Evolutionary conservation across 352 stramenopile genomes (phyloP), one percentile per base, ranked within the genome.

Genomic region (Blastocystis hominis): DNA sequence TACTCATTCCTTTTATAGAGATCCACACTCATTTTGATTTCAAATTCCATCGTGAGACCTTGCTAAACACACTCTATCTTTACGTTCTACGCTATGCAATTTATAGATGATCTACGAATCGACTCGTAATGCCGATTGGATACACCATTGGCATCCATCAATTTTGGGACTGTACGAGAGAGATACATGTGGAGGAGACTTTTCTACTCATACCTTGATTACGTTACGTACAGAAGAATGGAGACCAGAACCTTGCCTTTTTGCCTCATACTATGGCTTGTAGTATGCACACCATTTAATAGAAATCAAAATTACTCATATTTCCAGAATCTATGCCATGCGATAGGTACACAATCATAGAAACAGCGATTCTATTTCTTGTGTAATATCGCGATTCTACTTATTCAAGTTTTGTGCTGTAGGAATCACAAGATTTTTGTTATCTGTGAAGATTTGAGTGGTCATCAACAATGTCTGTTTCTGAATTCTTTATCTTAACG

Each of bases 401-500:
- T 59, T 59, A 59, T 59, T 59, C 0, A 13, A n/a, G 13, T 59
- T 59, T 59, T 59, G 50, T 59, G n/a, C n/a, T 59, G 50, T 59
- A 59, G n/a, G 50, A 20, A 59, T 59, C n/a, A 20, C 13, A 59
- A 59, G 50, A 59, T 59, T 59, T 59, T 13, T 59, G 50, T 59
- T 1, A 13, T 20, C n/a, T 2, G 13, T 59, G 50, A 59, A 20
- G 50, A 59, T 59, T 59, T 20, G 13, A 20, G 50, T 59, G 13
- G 10, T 20, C n/a, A n/a, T 59, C 50, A 20, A 77, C 70, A 40
- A 86, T 86, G 75, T 69, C 75, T 77, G 55, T 86, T 61, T 86
- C 56, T 69, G 75, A 86, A 42, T 86, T 86, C 50, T 86, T 86
- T 50, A 86, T 86, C 78, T 24, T 86, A 36, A 86, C 75, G 15